Evolutionary conservation across 257 asterid genomes (phyloP), one percentile per base, ranked within the genome.

Genomic region (Nicotiana sylvestris): DNA sequence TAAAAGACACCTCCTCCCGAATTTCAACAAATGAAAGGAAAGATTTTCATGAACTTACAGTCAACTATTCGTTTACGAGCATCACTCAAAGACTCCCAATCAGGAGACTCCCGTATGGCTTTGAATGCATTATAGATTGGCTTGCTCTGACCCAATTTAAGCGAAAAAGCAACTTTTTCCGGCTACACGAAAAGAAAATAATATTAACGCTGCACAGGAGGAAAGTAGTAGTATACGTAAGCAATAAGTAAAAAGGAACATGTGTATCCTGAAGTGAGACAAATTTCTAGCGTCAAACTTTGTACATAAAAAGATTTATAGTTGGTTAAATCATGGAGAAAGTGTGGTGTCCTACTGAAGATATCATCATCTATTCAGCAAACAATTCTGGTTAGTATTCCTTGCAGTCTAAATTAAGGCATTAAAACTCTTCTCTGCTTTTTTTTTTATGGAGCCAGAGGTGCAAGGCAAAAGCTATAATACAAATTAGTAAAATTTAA

Each of bases 11-110:
- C 80, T 3, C 43, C 43, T 78, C 74, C 39, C 16, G 12, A 11
- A 64, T 60, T 12, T 51, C 35, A 60, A 57, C 25, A 58, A 49
- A 46, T 25, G 27, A 25, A 81, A 62, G 69, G 76, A 30, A 83
- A 51, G 18, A 85, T 29, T 58, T 15, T 21, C 32, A 49, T 55
- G 67, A 76, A 32, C 85, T 53, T 83, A 96, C 99, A 90, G 85
- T 96, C 99, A 83, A 96, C 98, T 25, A 96, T 93, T 81, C 99
- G 87, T 85, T 93, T 96, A 66, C 97, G 97, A 84, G 99, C 97
- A 79, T 92, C 98, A 82, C 89, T 94, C 68, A 96, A 87, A 32
- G 84, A 62, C 77, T 89, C 91, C 99, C 99, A 96, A 37, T 88
- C 92, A 81, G 95, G 85, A 53, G 98, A 96, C 81, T 92, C 98